Percentiles rank a stretch among this genome's conserved stretches.
Conservation (phyloP, 345 rosid species). For the Psidium friedrichsthalianum region DNA sequence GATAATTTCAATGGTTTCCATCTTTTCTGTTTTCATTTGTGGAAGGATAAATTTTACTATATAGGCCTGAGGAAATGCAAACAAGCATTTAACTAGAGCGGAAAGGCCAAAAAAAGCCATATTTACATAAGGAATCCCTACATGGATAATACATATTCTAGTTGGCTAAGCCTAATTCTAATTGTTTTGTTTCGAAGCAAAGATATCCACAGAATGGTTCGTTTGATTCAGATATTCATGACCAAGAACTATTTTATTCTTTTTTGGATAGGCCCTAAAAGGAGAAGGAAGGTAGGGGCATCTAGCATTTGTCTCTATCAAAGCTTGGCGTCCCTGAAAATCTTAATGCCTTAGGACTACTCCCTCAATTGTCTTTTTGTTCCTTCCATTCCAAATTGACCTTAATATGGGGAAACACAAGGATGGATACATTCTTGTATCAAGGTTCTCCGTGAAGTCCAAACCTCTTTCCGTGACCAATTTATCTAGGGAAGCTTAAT, state of each 20-base stretch:
- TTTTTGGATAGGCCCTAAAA: too few relatives aligned
- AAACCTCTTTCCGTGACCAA: neutral
- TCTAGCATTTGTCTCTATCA: neutral
- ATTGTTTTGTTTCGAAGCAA: neutral
- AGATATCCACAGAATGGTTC: too few relatives aligned
- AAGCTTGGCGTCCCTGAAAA: neutral
- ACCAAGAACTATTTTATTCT: too few relatives aligned
- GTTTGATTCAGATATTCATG: too few relatives aligned
- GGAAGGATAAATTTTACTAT: neutral
- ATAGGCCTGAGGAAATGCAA: neutral
- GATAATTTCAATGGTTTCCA: neutral
- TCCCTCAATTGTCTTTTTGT: neutral
- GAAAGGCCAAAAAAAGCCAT: too few relatives aligned
- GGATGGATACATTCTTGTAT: neutral
- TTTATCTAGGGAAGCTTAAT: neutral
- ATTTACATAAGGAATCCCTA: neutral
- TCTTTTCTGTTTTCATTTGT: neutral
- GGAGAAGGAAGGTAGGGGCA: too few relatives aligned
- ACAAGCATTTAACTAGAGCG: neutral
- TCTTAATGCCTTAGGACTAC: neutral
- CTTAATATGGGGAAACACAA: neutral
- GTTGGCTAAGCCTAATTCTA: fast-evolving
- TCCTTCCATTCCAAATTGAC: neutral
- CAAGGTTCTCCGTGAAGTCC: neutral
- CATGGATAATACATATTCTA: neutral